Percentiles rank a stretch among this genome's conserved stretches.
Conservation (phyloP, 345 rosid species). For the Lumnitzera racemosa region DNA sequence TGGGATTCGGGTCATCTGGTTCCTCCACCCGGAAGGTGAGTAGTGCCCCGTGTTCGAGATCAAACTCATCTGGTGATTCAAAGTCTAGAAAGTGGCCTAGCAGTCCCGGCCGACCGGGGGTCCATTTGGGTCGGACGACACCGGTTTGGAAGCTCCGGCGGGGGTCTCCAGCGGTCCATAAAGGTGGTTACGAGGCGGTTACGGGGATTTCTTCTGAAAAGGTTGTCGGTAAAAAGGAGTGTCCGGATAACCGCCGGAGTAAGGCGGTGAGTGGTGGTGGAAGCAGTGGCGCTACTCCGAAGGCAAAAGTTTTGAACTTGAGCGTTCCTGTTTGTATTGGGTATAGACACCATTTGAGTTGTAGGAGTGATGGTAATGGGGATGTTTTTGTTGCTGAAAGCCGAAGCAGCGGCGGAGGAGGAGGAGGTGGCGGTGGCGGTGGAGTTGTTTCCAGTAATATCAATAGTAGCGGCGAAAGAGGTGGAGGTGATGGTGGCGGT, state of each 20-base stretch:
- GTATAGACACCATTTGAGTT: conserved; percentile 57
- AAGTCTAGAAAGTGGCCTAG: conserved; percentile 57
- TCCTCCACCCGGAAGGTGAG: conserved; percentile 43
- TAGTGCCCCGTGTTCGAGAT: conserved; percentile 79
- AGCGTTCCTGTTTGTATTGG: conserved; percentile 59
- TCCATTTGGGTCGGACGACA: conserved; percentile 62
- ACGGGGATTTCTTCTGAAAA: conserved; percentile 13
- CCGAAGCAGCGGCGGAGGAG: too few relatives aligned
- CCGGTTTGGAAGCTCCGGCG: conserved; percentile 75
- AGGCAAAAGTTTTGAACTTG: conserved; percentile 35
- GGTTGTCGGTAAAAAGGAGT: conserved; percentile 2
- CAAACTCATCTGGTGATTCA: conserved; percentile 63
- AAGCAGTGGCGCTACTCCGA: neutral
- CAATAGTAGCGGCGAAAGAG: too few relatives aligned
- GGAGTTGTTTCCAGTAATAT: conserved; percentile 1
- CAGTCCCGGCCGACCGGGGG: conserved; percentile 60
- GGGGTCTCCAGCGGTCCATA: conserved; percentile 12
- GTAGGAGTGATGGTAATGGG: conserved; percentile 38
- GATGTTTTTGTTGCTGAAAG: conserved; percentile 3
- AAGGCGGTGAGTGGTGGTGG: neutral
- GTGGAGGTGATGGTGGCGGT: neutral
- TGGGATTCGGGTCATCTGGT: conserved; percentile 19
- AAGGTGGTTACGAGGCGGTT: conserved; percentile 14
- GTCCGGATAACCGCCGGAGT: conserved; percentile 11
- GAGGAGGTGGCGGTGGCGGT: neutral